These are phyloP conservation scores for Grigorovia transvaalensis DNA, from an alignment of 805 yeast species.

Conservation along the genomic window DNA sequence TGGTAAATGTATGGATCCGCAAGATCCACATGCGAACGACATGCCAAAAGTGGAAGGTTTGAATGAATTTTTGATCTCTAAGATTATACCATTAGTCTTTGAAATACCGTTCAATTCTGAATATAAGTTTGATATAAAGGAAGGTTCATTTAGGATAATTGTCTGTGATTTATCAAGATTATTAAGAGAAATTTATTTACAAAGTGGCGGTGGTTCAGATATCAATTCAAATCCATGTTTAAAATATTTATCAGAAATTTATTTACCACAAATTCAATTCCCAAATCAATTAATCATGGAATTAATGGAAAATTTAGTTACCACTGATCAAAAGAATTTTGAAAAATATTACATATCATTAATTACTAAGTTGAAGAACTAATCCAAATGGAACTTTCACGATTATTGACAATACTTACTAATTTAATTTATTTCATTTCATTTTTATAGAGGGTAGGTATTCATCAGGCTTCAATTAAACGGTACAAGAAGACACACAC, in stretches of 20 bases:
- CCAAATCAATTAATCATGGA: slow-evolving; percentile 51
- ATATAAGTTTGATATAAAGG: slow-evolving; percentile 50
- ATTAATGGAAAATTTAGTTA: slow-evolving; percentile 48
- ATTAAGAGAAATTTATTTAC: slow-evolving; percentile 49
- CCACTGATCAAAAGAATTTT: slow-evolving; percentile 50
- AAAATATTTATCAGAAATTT: slow-evolving; percentile 41
- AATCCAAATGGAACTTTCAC: not conserved
- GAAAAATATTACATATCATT: slow-evolving; percentile 54
- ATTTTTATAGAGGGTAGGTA: too few relatives aligned
- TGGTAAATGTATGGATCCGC: slow-evolving; percentile 53
- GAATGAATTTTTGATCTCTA: slow-evolving; percentile 58
- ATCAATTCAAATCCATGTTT: slow-evolving; percentile 23
- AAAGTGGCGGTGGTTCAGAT: slow-evolving; percentile 16
- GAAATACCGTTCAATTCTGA: slow-evolving; percentile 70
- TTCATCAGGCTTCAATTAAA: too few relatives aligned
- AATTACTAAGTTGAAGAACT: slow-evolving; percentile 20
- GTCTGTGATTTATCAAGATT: slow-evolving; percentile 66
- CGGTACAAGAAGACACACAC: too few relatives aligned
- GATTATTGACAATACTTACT: too few relatives aligned
- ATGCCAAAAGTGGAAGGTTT: slow-evolving; percentile 52
- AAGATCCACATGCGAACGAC: slow-evolving; percentile 41
- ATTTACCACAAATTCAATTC: slow-evolving; percentile 44
- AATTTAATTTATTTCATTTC: too few relatives aligned
- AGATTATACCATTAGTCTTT: slow-evolving; percentile 56
- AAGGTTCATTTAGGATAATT: slow-evolving; percentile 67